Conservation (phyloP, 2,329 filamentous ascomycete genomes). For the Penicillium sp. region DNA sequence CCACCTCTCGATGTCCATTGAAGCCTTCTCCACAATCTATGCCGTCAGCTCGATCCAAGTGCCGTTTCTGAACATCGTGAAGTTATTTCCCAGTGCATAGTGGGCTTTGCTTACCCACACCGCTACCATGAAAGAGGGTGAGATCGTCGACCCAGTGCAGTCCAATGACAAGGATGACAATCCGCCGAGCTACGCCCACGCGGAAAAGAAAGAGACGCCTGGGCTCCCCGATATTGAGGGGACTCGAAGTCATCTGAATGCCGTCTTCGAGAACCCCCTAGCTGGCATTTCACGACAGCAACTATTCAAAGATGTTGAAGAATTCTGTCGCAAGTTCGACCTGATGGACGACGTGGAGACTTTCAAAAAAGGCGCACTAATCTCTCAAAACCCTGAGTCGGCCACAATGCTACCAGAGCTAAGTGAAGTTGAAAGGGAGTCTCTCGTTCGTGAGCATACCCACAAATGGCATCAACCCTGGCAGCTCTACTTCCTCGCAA, state of each 20-base stretch:
- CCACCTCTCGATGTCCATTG: no score
- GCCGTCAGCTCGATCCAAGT: no score
- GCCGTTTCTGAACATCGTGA: no score
- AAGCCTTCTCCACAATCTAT: no score
- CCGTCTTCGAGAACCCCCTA: constrained; percentile 54
- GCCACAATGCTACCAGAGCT: constrained; percentile 51
- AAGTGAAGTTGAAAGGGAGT: constrained; percentile 43
- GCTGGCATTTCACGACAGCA: constrained; percentile 52
- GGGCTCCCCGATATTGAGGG: constrained; percentile 28
- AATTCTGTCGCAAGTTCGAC: constrained; percentile 52
- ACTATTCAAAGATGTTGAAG: constrained; percentile 54
- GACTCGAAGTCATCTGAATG: constrained; percentile 29
- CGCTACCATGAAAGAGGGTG: constrained; percentile 8
- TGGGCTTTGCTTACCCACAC: no score
- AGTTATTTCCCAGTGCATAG: no score
- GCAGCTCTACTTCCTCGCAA: constrained; percentile 48
- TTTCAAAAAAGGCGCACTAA: constrained; percentile 53
- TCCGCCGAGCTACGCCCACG: constrained; percentile 6
- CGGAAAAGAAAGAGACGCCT: constrained; percentile 11
- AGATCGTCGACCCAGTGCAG: constrained; percentile 2
- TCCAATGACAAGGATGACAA: constrained; percentile 6
- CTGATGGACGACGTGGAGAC: constrained; percentile 49
- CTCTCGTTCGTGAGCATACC: constrained; percentile 45
- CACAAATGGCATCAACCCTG: constrained; percentile 53
- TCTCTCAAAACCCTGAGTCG: constrained; percentile 51